Evolutionary conservation across 176 grass and related monocot species (phyloP).

Genomic region (Ampelocalamus luodianensis): DNA sequence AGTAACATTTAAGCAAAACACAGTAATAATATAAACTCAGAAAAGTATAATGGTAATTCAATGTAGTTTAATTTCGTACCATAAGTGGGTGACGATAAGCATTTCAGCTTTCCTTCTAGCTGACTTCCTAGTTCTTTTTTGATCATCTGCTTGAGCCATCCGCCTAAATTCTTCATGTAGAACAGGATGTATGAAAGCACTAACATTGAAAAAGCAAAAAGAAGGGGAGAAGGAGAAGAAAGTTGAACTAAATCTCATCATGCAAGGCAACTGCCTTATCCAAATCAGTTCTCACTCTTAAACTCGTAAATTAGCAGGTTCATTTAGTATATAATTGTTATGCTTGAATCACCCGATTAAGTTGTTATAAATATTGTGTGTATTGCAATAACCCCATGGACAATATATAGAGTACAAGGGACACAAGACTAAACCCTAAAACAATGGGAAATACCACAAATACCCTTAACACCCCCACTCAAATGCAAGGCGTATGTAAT

Average conservation of each 20-base stretch:
- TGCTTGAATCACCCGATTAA: background rate
- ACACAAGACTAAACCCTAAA: too few relatives aligned
- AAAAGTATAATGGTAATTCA: background rate
- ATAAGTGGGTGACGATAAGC: constrained; percentile 36
- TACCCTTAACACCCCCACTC: too few relatives aligned
- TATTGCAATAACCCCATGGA: too few relatives aligned
- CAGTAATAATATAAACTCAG: background rate
- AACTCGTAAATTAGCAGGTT: background rate
- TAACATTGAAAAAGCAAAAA: constrained; percentile 20
- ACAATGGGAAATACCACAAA: too few relatives aligned
- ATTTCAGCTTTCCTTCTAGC: constrained; percentile 54
- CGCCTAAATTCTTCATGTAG: constrained; percentile 54
- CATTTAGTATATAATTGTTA: background rate
- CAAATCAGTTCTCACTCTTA: background rate
- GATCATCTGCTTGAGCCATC: constrained; percentile 60
- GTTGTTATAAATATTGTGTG: too few relatives aligned
- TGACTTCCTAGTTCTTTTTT: constrained; percentile 50
- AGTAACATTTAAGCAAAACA: background rate
- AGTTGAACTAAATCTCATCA: constrained; percentile 13
- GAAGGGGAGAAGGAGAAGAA: background rate
- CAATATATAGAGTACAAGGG: too few relatives aligned
- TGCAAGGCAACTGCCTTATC: background rate
- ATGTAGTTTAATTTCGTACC: constrained; percentile 48
- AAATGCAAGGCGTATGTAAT: too few relatives aligned
- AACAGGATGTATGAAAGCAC: constrained; percentile 25